Evolutionary conservation across 2,329 filamentous ascomycete genomes (phyloP).

Genomic region (Penicillium sp.): DNA sequence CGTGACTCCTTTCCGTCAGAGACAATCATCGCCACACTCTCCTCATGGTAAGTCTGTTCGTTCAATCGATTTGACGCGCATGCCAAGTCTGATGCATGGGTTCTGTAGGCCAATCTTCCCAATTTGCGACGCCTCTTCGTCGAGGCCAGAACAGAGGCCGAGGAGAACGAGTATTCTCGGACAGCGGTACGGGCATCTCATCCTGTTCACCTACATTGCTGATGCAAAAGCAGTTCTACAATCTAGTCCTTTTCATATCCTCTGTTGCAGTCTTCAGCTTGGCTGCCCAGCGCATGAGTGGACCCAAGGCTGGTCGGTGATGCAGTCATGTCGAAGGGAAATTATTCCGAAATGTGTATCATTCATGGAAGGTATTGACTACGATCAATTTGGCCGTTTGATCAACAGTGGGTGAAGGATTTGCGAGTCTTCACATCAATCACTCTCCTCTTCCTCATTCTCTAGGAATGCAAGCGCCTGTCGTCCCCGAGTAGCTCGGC

Average conservation of each 20-base stretch:
- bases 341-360: no score
- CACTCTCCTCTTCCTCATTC: constrained; percentile 60
- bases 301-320: constrained; percentile 35
- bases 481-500: constrained; percentile 38
- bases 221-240: constrained; percentile 67
- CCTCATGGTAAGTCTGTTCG: constrained; percentile 16
- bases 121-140: constrained; percentile 96
- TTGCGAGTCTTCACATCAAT: constrained; percentile 26
- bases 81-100: constrained; percentile 12
- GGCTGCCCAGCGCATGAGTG: constrained; percentile 75
- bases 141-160: constrained; percentile 83
- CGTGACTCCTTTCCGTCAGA: background rate
- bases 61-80: background rate
- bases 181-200: constrained; percentile 64
- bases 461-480: constrained; percentile 56
- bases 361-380: constrained; percentile 7
- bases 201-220: constrained; percentile 2
- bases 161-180: constrained; percentile 89
- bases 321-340: no score
- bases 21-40: background rate
- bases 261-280: constrained; percentile 92
- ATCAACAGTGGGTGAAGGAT: background rate
- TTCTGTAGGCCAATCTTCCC: constrained; percentile 55
- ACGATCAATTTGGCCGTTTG: background rate
- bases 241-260: constrained; percentile 91